These are phyloP conservation scores for Tilletia caries DNA, from an alignment of 1,284 basidiomycete genomes.

Conservation along the genomic window DNA sequence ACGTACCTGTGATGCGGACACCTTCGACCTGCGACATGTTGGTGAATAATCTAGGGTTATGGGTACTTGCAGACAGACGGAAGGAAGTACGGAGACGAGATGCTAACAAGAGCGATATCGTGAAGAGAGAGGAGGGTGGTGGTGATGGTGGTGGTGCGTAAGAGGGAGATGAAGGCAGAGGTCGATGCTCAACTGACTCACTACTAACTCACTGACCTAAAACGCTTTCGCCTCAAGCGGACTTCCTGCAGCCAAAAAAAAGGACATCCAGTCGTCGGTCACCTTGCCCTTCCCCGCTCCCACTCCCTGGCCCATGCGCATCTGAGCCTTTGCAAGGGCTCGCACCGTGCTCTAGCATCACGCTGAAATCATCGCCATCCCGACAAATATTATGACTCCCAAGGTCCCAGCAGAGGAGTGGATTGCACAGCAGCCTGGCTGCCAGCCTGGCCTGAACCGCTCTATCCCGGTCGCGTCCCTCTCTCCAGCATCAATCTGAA, in stretches of 20 bases:
- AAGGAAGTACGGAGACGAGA: background rate
- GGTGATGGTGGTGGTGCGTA: background rate
- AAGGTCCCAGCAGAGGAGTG: no score
- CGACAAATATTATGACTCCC: no score
- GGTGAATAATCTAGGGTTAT: background rate
- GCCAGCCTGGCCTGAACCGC: no score
- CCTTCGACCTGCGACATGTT: conserved; percentile 51
- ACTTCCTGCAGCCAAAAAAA: background rate
- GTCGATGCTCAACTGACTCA: background rate
- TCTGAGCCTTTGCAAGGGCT: background rate
- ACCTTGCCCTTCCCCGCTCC: background rate
- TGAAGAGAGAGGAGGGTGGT: background rate
- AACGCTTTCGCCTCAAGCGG: background rate
- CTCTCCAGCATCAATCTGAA: no score
- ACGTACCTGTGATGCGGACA: conserved; percentile 50
- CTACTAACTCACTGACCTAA: background rate
- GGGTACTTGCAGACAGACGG: no score
- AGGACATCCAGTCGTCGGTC: no score
- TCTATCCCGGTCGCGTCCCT: no score
- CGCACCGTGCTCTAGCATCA: no score
- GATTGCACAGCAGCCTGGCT: no score
- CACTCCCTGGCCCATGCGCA: background rate
- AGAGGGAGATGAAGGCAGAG: background rate
- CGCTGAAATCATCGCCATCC: no score
- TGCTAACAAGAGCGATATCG: background rate